Evolutionary conservation across 2,329 filamentous ascomycete species (phyloP).

Genomic region (Verticillium tricorpus): DNA sequence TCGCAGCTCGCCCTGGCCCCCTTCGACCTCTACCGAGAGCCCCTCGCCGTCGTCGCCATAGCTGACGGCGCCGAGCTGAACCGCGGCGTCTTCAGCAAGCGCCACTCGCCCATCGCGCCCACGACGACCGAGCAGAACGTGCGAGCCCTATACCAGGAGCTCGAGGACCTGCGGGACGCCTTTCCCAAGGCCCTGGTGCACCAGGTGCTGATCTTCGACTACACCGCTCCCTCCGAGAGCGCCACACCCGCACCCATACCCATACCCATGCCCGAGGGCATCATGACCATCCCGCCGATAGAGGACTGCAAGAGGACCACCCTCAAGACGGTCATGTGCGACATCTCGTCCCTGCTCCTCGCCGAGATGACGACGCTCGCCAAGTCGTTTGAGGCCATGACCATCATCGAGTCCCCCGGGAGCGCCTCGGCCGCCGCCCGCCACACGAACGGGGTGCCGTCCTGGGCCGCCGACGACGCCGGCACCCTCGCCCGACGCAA

Average conservation of each 20-base stretch:
- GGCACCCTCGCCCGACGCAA: conserved; percentile 42
- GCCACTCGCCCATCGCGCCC: conserved; percentile 46
- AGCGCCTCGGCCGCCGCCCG: conserved; percentile 34
- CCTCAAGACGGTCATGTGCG: conserved; percentile 75
- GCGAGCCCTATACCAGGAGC: conserved; percentile 57
- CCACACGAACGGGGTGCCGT: conserved; percentile 32
- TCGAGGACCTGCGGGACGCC: conserved; percentile 65
- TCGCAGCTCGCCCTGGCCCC: conserved; percentile 78
- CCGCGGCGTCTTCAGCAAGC: conserved; percentile 47
- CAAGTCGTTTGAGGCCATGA: conserved; percentile 67
- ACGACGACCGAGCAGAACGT: conserved; percentile 54
- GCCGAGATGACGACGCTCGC: conserved; percentile 73
- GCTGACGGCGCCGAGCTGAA: conserved; percentile 73
- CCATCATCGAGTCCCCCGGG: conserved; percentile 73
- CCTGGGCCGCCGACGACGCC: conserved; percentile 36
- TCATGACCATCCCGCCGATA: conserved; percentile 65
- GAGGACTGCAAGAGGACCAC: conserved; percentile 71
- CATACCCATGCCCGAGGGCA: conserved; percentile 59
- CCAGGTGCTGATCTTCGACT: conserved; percentile 77
- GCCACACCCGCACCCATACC: conserved; percentile 47
- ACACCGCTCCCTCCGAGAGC: conserved; percentile 41
- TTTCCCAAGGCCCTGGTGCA: conserved; percentile 76
- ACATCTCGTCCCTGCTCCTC: conserved; percentile 68
- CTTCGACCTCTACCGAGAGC: conserved; percentile 86
- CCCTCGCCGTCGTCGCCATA: conserved; percentile 76